phyloP scores from a whole-genome alignment of 78 protist genomes.

The Creolimax fragrantissima region DNA sequence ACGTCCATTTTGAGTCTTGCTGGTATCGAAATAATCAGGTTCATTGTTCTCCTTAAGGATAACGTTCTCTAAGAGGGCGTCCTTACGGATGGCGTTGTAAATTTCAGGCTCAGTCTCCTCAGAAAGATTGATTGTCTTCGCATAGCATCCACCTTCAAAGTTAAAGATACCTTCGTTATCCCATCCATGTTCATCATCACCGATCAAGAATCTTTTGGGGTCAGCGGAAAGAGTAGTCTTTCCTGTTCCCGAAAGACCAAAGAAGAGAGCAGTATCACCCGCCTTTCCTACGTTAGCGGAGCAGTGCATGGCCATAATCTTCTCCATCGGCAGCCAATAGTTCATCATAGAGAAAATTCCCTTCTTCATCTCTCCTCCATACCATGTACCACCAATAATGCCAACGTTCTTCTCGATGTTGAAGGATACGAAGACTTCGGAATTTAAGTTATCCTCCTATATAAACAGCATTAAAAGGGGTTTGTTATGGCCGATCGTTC shows the following conservation, averaged over 20 bases:
- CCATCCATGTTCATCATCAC: conserved; percentile 98
- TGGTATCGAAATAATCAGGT: conserved; percentile 62
- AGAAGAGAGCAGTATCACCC: conserved; percentile 66
- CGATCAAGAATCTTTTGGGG: conserved; percentile 77
- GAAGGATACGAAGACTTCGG: conserved; percentile 57
- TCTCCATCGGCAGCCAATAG: conserved; percentile 78
- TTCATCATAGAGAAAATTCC: conserved; percentile 86
- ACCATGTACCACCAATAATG: conserved; percentile 88
- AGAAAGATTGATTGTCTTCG: conserved; percentile 79
- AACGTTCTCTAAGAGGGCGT: conserved; percentile 84
- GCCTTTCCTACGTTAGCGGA: conserved; percentile 67
- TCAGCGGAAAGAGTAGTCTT: conserved; percentile 95
- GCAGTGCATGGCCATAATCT: conserved; percentile 79
- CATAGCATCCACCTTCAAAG: conserved; percentile 97
- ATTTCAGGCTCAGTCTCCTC: conserved; percentile 88
- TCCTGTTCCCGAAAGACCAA: conserved; percentile 95
- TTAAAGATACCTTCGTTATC: conserved; percentile 78
- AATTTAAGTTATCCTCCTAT: conserved; percentile 53
- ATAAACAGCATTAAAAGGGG: too few species aligned
- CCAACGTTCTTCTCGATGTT: conserved; percentile 56
- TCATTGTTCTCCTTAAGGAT: conserved; percentile 58
- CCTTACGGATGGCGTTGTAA: conserved; percentile 77
- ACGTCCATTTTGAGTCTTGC: conserved; percentile 90
- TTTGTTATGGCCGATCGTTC: too few species aligned
- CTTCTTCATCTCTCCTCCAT: conserved; percentile 96